Evolutionary conservation across 1,139 yeast genomes (phyloP).

Genomic region (Yamadazyma jaroonii): DNA sequence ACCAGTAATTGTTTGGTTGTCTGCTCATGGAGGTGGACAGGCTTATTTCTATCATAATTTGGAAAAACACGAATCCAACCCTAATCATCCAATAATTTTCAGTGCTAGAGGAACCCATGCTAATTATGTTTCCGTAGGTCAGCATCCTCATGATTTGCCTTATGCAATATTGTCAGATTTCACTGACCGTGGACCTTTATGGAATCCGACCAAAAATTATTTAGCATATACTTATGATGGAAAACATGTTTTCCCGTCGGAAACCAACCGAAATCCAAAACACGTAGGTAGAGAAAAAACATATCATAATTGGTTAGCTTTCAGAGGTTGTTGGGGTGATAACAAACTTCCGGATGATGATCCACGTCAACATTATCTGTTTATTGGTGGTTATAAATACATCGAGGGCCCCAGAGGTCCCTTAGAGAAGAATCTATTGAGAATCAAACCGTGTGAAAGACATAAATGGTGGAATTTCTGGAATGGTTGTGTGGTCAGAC

Average conservation of each 20-base stretch:
- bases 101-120: conserved; percentile 97
- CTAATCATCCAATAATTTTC: conserved; percentile 67
- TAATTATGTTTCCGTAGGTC: conserved; percentile 93
- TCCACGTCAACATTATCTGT: conserved; percentile 71
- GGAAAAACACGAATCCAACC: conserved; percentile 58
- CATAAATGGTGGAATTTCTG: conserved; percentile 83
- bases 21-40: conserved; percentile 97
- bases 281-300: conserved; percentile 54
- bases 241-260: conserved; percentile 35
- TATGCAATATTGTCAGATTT: conserved; percentile 87
- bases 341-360: conserved; percentile 62
- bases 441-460: conserved; percentile 76
- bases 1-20: conserved; percentile 96
- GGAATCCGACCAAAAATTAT: conserved; percentile 87
- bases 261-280: conserved; percentile 38
- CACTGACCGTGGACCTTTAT: conserved; percentile 90
- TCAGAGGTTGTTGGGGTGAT: conserved; percentile 92
- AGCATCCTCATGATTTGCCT: conserved; percentile 93
- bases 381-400: conserved; percentile 85
- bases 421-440: conserved; percentile 64
- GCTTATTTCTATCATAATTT: conserved; percentile 76
- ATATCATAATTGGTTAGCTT: conserved; percentile 78
- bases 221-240: conserved; percentile 81
- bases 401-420: conserved; percentile 96
- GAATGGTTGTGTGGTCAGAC: conserved; percentile 76